Percentiles rank a stretch among this genome's conserved stretches.
phyloP scores from a whole-genome alignment of 371 early-diverging fungal species.

The Rhizopus microsporus region DNA sequence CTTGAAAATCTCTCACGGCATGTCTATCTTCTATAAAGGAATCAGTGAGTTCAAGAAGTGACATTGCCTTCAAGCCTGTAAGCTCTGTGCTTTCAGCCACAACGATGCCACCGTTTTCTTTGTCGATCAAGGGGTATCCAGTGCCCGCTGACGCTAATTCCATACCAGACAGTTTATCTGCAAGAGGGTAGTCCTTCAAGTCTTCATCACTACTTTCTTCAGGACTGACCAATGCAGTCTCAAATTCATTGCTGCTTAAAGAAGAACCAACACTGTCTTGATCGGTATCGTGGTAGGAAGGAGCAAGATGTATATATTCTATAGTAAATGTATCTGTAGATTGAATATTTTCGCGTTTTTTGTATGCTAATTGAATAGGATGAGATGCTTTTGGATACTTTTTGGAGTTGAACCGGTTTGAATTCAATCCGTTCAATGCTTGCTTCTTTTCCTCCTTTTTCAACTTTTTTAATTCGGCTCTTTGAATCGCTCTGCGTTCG shows the following conservation, averaged over 20 bases:
- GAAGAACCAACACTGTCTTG: not conserved
- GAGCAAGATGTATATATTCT: not conserved
- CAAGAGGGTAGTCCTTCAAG: no score
- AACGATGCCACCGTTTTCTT: not conserved
- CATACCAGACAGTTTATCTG: no score
- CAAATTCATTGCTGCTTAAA: not conserved
- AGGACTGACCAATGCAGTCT: slow-evolving; percentile 2
- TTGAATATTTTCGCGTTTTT: not conserved
- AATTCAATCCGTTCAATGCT: not conserved
- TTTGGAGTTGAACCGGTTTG: slow-evolving; percentile 8
- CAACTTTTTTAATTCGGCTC: not conserved
- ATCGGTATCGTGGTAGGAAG: not conserved
- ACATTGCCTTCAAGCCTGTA: not conserved
- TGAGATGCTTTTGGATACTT: slow-evolving; percentile 4
- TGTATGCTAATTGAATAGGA: not conserved
- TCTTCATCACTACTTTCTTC: not conserved
- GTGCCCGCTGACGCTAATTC: no score
- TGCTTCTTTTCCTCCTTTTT: slow-evolving; percentile 8
- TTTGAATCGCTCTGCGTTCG: not conserved
- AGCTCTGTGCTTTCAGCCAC: slow-evolving; percentile 5
- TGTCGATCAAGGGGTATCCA: not conserved
- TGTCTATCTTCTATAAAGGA: not conserved
- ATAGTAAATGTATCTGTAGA: not conserved
- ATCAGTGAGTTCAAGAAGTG: not conserved
- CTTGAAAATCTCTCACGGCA: not conserved